Evolutionary conservation across 2,329 filamentous ascomycete species (phyloP).

Genomic region (Fonsecaea erecta): DNA sequence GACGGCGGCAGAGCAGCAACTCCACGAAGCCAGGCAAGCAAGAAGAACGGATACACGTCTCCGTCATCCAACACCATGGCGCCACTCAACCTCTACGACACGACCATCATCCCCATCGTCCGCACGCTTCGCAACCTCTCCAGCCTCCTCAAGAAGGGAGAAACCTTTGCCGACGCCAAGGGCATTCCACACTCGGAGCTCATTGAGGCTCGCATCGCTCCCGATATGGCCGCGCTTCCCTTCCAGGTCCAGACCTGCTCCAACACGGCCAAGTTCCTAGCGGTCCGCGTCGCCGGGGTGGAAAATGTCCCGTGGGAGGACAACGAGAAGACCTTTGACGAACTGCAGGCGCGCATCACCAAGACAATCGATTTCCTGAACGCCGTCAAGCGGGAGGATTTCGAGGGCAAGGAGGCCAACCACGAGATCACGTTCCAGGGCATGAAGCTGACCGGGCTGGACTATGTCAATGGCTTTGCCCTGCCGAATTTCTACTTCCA

Average conservation of each 20-base stretch:
- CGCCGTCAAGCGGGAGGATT: constrained; percentile 46
- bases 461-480: constrained; percentile 56
- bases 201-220: constrained; percentile 49
- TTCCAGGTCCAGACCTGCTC: constrained; percentile 56
- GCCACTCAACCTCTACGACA: constrained; percentile 39
- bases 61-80: constrained; percentile 3
- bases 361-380: constrained; percentile 55
- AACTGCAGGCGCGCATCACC: constrained; percentile 55
- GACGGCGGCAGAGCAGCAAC: background rate
- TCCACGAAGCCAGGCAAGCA: background rate
- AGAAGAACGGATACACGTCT: background rate
- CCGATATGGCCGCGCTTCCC: constrained; percentile 56
- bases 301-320: constrained; percentile 46
- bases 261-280: constrained; percentile 50
- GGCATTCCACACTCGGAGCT: constrained; percentile 45
- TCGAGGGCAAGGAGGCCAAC: constrained; percentile 51
- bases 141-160: constrained; percentile 52
- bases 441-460: constrained; percentile 48
- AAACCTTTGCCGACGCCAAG: constrained; percentile 47
- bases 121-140: constrained; percentile 50
- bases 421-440: constrained; percentile 48
- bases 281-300: constrained; percentile 46
- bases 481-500: constrained; percentile 71
- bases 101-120: constrained; percentile 51
- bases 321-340: constrained; percentile 55